phyloP scores from a whole-genome alignment of 805 yeast genomes.

The Candida wancherniae region DNA sequence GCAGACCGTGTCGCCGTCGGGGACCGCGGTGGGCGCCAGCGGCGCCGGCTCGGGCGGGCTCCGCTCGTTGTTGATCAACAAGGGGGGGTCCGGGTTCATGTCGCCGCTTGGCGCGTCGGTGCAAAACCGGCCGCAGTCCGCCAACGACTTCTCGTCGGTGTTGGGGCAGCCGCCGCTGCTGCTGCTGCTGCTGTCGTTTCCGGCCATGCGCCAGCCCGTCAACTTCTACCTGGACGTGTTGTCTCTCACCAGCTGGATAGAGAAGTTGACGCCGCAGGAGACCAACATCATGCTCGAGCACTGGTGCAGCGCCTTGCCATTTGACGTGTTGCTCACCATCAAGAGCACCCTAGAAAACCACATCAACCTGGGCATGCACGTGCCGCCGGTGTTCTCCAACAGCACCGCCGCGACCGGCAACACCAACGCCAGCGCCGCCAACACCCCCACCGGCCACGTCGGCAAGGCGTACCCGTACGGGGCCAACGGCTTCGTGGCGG shows the following conservation, averaged over 20 bases:
- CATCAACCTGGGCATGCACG: slow-evolving; percentile 16
- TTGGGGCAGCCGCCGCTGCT: slow-evolving; percentile 7
- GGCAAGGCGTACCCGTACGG: too few species aligned
- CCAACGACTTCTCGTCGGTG: slow-evolving; percentile 29
- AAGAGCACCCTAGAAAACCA: slow-evolving; percentile 43
- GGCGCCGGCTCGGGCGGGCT: slow-evolving; percentile 11
- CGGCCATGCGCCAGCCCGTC: slow-evolving; percentile 21
- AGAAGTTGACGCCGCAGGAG: slow-evolving; percentile 43
- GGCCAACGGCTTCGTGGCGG: slow-evolving; percentile 10
- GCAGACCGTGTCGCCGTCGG: slow-evolving; percentile 20
- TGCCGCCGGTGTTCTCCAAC: slow-evolving; percentile 11
- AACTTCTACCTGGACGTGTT: slow-evolving; percentile 40
- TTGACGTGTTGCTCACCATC: slow-evolving; percentile 48
- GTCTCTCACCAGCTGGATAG: slow-evolving; percentile 34
- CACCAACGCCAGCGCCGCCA: slow-evolving; percentile 2
- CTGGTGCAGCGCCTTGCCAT: slow-evolving; percentile 45
- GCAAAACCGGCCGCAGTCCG: slow-evolving; percentile 41
- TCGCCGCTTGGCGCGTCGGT: slow-evolving; percentile 26
- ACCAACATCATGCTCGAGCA: slow-evolving; percentile 51
- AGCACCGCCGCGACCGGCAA: slow-evolving; percentile 5
- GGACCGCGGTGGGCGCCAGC: slow-evolving; percentile 12
- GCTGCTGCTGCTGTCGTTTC: slow-evolving; percentile 5
- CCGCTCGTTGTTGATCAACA: slow-evolving; percentile 25
- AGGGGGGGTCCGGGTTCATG: slow-evolving; percentile 20
- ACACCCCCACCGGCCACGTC: too few species aligned